Conservation (phyloP, 371 early-diverging fungal species). For the Actinomucor elegans region DNA sequence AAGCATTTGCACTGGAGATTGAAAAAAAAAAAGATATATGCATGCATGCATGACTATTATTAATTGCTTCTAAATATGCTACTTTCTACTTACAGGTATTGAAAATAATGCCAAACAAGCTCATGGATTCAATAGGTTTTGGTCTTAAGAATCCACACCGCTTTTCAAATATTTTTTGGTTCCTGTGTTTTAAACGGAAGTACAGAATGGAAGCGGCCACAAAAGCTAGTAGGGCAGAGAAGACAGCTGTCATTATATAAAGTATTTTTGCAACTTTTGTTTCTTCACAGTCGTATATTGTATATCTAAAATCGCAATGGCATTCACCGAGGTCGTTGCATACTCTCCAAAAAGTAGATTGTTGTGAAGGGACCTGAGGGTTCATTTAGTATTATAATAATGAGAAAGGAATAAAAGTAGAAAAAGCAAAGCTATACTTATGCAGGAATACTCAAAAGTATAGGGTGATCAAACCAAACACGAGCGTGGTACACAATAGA, state of each 20-base stretch:
- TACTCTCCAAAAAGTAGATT: conserved; percentile 15
- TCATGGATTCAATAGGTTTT: conserved; percentile 14
- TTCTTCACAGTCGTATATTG: conserved; percentile 12
- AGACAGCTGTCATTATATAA: conserved; percentile 1
- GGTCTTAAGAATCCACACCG: conserved; percentile 15
- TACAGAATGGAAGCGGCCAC: neutral
- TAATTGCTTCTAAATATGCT: too few species aligned
- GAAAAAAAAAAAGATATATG: too few species aligned
- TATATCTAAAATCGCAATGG: conserved; percentile 15
- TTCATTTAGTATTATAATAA: neutral
- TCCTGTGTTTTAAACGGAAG: conserved; percentile 4
- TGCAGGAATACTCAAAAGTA: neutral
- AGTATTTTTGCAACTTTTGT: neutral
- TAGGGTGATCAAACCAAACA: neutral
- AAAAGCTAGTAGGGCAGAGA: conserved; percentile 2
- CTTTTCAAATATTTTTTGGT: conserved; percentile 12
- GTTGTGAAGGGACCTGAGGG: neutral
- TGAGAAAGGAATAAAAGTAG: neutral
- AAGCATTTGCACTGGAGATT: conserved; percentile 12
- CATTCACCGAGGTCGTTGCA: conserved; percentile 6
- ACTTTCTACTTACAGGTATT: conserved; percentile 6
- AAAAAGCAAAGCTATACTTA: neutral
- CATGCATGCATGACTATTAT: too few species aligned
- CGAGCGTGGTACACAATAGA: neutral
- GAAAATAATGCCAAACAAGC: conserved; percentile 7